Evolutionary conservation across 176 grass and related monocot genomes (phyloP), one percentile per base, ranked within the genome.

Genomic region (Oryza longistaminata): DNA sequence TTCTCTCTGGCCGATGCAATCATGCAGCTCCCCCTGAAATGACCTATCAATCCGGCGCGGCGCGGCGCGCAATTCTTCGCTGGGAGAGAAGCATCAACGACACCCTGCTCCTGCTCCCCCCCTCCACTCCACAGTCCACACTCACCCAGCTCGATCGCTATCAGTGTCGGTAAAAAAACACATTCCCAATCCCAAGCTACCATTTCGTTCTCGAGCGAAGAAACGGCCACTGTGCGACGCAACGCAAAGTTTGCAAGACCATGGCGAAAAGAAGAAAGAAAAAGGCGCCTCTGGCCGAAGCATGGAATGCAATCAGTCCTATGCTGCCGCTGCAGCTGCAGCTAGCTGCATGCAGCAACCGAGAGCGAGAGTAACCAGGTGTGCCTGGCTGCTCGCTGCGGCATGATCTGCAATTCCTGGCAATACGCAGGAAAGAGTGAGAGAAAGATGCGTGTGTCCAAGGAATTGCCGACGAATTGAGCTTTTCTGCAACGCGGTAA

Each of bases 1-100:
- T 90, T 87, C 88, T 19, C 88, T 80, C 75, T 48, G 84, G 88
- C 84, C 84, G 84, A 90, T 90, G 84, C 88, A 90, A 90, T 90
- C 88, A 90, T 90, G 74, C 37, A 87, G 80, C 84, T 40, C 74
- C 74, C 74, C 68, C 84, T 87, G 88, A 90, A 75, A 37, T 83
- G 88, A 87, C 88, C 49, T 45, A 83, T 90, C 88, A 79, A 52
- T 21, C 79, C 75, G 74, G 17, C 53, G 42, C 75, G 74, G 17
- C 16, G 50, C 52, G 53, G 80, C 70, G 70, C 70, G 61, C 87
- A 66, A 62, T 67, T 66, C 76, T 58, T 67, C 74, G 34, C 81
- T 24, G 65, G 15, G 67, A 64, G 68, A 77, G 58, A 82, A 82
- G 79, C 80, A 61, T 49, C 61, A 78, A 17, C 29, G 29, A 31